Conservation (phyloP, 2,329 filamentous ascomycete genomes). For the Bipolaris oryzae region DNA sequence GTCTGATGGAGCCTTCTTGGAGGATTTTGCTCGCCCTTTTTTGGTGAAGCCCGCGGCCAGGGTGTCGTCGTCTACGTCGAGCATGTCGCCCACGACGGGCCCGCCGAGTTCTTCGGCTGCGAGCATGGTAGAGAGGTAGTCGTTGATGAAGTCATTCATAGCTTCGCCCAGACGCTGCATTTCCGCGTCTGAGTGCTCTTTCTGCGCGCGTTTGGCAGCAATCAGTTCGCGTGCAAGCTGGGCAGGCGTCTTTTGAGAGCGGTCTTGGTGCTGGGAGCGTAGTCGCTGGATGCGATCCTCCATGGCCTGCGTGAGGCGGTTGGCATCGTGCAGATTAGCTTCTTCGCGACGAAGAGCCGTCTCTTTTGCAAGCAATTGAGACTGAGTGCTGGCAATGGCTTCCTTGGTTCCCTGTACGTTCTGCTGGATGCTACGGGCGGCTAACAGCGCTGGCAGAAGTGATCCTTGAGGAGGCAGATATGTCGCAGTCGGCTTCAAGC, state of each 20-base stretch:
- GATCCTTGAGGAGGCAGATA: slow-evolving; percentile 71
- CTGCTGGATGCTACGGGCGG: slow-evolving; percentile 69
- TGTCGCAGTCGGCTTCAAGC: slow-evolving; percentile 65
- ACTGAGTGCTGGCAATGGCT: slow-evolving; percentile 57
- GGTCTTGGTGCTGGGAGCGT: slow-evolving; percentile 61
- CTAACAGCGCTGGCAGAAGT: slow-evolving; percentile 72
- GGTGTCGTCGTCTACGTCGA: slow-evolving; percentile 65
- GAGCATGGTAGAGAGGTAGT: slow-evolving; percentile 73
- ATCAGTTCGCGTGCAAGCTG: slow-evolving; percentile 69
- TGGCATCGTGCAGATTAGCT: slow-evolving; percentile 55
- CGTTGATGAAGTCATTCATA: slow-evolving; percentile 73
- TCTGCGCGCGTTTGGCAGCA: slow-evolving; percentile 64
- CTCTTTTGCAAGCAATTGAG: slow-evolving; percentile 49
- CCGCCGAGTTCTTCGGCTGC: slow-evolving; percentile 84
- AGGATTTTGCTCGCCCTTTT: slow-evolving; percentile 54
- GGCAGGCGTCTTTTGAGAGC: slow-evolving; percentile 63
- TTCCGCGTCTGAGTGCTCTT: slow-evolving; percentile 65
- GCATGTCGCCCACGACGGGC: slow-evolving; percentile 76
- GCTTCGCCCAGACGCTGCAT: slow-evolving; percentile 66
- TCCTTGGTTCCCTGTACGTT: slow-evolving; percentile 68
- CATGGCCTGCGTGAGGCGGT: slow-evolving; percentile 55
- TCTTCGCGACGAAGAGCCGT: slow-evolving; percentile 54
- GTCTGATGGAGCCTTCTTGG: slow-evolving; percentile 45
- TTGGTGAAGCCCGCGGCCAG: slow-evolving; percentile 61
- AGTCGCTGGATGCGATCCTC: slow-evolving; percentile 65